Evolutionary conservation across 306 rosid species (phyloP).

Genomic region (Casuarina equisetifolia): DNA sequence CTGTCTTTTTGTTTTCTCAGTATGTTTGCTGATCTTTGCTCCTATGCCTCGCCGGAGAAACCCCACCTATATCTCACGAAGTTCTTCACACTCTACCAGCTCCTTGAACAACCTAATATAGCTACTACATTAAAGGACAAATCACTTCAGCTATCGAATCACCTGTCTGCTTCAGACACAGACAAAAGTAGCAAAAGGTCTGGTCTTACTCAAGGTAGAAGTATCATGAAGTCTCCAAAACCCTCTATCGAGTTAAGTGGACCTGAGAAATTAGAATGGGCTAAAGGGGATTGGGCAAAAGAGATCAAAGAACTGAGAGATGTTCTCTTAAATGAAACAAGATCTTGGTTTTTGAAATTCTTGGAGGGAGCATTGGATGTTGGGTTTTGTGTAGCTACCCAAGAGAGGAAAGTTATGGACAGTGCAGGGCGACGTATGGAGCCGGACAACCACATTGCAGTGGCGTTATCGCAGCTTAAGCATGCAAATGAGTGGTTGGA

Average conservation of each 20-base stretch:
- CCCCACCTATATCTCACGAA: conserved; percentile 67
- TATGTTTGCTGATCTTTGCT: conserved; percentile 62
- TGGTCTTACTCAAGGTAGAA: conserved; percentile 33
- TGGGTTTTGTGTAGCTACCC: conserved; percentile 53
- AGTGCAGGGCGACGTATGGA: conserved; percentile 43
- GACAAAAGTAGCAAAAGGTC: conserved; percentile 47
- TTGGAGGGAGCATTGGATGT: conserved; percentile 69
- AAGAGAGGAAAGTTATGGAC: conserved; percentile 63
- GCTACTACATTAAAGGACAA: conserved; percentile 48
- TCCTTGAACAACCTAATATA: conserved; percentile 54
- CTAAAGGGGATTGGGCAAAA: conserved; percentile 57
- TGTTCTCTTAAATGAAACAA: conserved; percentile 60
- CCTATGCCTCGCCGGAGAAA: conserved; percentile 67
- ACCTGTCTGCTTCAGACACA: conserved; percentile 42
- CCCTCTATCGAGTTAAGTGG: conserved; percentile 39
- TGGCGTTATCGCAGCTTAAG: conserved; percentile 77
- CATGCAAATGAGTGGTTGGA: conserved; percentile 92
- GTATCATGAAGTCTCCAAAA: conserved; percentile 45
- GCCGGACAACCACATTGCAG: conserved; percentile 68
- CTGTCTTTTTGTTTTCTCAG: conserved; percentile 37
- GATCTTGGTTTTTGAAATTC: conserved; percentile 84
- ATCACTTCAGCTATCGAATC: conserved; percentile 36
- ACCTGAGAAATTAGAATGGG: conserved; percentile 82
- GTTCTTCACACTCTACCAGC: conserved; percentile 70
- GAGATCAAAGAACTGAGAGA: conserved; percentile 60